Percentiles rank a stretch among this genome's conserved stretches.
phyloP scores from a whole-genome alignment of 371 early-diverging fungal genomes.

The Syncephalis fuscata region DNA sequence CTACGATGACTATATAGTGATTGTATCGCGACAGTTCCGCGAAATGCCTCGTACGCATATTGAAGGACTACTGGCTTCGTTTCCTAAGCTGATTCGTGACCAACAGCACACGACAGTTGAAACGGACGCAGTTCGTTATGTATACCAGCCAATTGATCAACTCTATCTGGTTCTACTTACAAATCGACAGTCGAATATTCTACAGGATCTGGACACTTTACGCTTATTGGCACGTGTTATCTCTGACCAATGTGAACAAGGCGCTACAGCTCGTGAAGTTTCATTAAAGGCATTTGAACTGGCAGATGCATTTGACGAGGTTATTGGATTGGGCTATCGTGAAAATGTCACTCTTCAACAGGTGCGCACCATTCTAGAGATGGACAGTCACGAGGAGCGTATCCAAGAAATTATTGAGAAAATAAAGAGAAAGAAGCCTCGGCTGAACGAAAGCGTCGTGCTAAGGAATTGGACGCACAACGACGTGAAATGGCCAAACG shows the following conservation, averaged over 20 bases:
- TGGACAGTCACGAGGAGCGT: slow-evolving; percentile 94
- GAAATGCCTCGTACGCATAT: slow-evolving; percentile 94
- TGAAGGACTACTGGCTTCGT: slow-evolving; percentile 88
- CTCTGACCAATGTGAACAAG: slow-evolving; percentile 60
- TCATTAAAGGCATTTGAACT: slow-evolving; percentile 80
- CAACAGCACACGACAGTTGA: slow-evolving; percentile 95
- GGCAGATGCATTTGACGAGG: slow-evolving; percentile 87
- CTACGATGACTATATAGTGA: too few relatives aligned
- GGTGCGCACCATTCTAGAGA: slow-evolving; percentile 79
- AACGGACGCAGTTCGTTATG: slow-evolving; percentile 90
- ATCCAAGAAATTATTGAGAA: slow-evolving; percentile 89
- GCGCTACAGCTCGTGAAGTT: slow-evolving; percentile 19
- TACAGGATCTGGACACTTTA: slow-evolving; percentile 88
- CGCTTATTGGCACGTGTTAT: slow-evolving; percentile 88
- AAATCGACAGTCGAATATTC: slow-evolving; percentile 49
- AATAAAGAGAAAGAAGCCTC: slow-evolving; percentile 95
- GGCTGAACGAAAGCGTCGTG: slow-evolving; percentile 83
- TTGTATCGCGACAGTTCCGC: slow-evolving; percentile 91
- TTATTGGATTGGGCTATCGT: slow-evolving; percentile 78
- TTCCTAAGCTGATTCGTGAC: slow-evolving; percentile 86
- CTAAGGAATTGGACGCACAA: slow-evolving; percentile 81
- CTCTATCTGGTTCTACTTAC: slow-evolving; percentile 42
- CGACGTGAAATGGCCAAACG: slow-evolving; percentile 65
- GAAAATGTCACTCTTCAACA: slow-evolving; percentile 45
- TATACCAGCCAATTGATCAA: slow-evolving; percentile 92